Conservation (phyloP, 2,329 filamentous ascomycete species). For the Aureobasidium vineae region DNA sequence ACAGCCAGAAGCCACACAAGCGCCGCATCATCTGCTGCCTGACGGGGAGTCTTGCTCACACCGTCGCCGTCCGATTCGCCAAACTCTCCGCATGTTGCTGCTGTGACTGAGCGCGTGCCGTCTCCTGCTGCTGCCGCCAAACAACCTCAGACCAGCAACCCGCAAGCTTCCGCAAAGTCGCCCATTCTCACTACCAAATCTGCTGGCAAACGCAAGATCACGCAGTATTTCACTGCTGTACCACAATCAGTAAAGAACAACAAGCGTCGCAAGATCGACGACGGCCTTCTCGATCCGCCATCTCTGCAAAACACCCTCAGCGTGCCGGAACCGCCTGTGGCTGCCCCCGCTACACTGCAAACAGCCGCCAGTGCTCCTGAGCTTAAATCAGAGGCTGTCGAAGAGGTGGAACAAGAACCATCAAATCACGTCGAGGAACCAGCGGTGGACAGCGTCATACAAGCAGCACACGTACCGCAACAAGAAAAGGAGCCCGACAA, state of each 20-base stretch:
- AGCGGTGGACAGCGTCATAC: background rate
- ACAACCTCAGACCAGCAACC: slow-evolving; percentile 3
- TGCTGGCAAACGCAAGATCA: slow-evolving; percentile 12
- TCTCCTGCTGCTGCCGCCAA: background rate
- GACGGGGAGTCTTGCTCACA: slow-evolving; percentile 16
- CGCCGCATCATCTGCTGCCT: background rate
- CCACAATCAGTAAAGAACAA: background rate
- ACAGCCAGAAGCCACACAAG: background rate
- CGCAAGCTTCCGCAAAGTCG: background rate
- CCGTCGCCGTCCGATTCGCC: slow-evolving; percentile 13
- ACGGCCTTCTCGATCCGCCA: background rate
- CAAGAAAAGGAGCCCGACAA: slow-evolving; percentile 1
- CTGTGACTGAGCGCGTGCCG: background rate
- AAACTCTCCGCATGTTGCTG: background rate
- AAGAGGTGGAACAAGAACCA: background rate
- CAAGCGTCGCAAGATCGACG: slow-evolving; percentile 18
- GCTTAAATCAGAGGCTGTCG: background rate
- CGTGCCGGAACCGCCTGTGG: background rate
- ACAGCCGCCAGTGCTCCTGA: slow-evolving; percentile 10
- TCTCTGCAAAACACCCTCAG: background rate
- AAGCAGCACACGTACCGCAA: background rate
- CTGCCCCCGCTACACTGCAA: background rate
- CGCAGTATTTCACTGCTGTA: background rate
- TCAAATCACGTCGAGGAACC: background rate
- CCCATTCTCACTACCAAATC: background rate